Conservation (phyloP, 768 basidiomycete species). For the Amanita fuliginea region DNA sequence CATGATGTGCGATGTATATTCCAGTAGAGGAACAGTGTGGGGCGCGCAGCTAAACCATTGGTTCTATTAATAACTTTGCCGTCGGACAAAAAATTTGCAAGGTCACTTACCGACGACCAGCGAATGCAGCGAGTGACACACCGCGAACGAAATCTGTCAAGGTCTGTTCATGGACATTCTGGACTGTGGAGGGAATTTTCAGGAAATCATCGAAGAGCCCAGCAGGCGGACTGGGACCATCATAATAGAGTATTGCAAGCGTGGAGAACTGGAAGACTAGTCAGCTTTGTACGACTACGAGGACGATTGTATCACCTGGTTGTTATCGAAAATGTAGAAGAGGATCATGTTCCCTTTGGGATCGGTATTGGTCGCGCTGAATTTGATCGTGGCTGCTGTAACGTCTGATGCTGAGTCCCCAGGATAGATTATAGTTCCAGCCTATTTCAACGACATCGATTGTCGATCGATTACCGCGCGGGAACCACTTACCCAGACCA, state of each 20-base stretch:
- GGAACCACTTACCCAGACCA: conserved; percentile 43
- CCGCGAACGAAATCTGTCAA: conserved; percentile 23
- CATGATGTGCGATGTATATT: conserved; percentile 19
- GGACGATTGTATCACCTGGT: conserved; percentile 17
- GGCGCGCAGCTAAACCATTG: conserved; percentile 16
- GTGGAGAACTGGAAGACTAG: conserved; percentile 7
- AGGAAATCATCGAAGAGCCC: conserved; percentile 38
- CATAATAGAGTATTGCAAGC: conserved; percentile 34
- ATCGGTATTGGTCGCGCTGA: conserved; percentile 27
- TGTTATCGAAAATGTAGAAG: conserved; percentile 27
- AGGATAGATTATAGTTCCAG: conserved; percentile 31
- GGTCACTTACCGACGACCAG: conserved; percentile 4
- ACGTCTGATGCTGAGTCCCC: conserved; percentile 8
- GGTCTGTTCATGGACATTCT: conserved; percentile 20
- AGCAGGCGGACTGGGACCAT: conserved; percentile 30
- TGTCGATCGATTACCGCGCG: not conserved
- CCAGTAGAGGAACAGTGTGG: conserved; percentile 25
- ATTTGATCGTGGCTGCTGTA: conserved; percentile 26
- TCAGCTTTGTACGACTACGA: not conserved
- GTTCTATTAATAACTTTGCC: not conserved
- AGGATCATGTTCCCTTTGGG: conserved; percentile 40
- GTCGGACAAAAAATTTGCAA: not conserved
- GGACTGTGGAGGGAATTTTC: conserved; percentile 21
- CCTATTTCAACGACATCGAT: conserved; percentile 19
- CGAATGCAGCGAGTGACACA: conserved; percentile 16